These are phyloP conservation scores for Podila horticola DNA, from an alignment of 192 early-diverging fungal genomes.

Conservation along the genomic window DNA sequence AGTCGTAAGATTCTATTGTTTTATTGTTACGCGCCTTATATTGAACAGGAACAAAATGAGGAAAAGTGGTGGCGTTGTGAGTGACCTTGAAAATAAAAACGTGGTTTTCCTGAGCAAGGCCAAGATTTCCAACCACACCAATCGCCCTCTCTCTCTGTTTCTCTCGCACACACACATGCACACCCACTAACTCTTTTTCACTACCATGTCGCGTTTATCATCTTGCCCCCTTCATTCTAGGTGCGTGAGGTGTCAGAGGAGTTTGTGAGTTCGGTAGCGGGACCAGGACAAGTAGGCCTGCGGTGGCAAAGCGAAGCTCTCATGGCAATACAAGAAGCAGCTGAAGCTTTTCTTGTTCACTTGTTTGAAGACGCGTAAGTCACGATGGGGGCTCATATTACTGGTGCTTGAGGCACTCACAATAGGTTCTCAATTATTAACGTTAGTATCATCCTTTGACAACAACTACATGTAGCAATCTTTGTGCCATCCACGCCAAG, in stretches of 20 bases:
- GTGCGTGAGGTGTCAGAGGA: neutral
- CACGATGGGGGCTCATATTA: neutral
- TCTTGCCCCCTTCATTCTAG: neutral
- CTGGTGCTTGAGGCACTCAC: no score
- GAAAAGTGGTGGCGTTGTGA: neutral
- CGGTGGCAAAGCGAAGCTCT: constrained; percentile 32
- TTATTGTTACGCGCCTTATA: no score
- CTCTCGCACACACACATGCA: no score
- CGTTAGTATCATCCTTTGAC: neutral
- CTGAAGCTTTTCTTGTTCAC: constrained; percentile 25
- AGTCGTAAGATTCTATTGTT: constrained; percentile 44
- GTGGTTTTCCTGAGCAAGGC: neutral
- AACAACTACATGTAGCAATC: constrained; percentile 60
- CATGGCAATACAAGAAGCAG: constrained; percentile 28
- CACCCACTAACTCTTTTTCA: no score
- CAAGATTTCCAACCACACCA: neutral
- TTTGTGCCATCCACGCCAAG: constrained; percentile 92
- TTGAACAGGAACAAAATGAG: neutral
- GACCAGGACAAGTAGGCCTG: neutral
- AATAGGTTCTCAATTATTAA: no score
- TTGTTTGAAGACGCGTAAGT: constrained; percentile 35
- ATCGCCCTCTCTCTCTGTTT: neutral
- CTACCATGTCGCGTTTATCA: neutral
- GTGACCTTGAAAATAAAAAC: neutral
- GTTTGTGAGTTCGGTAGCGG: neutral